phyloP scores from a whole-genome alignment of 129 eudicot genomes.

The Escallonia rubra region DNA sequence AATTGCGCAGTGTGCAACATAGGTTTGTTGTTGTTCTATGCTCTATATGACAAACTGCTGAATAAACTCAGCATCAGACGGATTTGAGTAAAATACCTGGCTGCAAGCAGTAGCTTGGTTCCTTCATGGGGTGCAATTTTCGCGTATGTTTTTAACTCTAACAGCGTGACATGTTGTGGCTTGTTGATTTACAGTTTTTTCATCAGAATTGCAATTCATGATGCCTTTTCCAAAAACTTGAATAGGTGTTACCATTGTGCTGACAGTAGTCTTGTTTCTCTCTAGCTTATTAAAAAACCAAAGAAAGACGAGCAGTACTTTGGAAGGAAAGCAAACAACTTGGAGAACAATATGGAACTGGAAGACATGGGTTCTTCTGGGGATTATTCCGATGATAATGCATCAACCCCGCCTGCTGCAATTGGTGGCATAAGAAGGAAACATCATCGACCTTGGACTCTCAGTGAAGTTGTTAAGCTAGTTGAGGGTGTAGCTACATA shows the following conservation, averaged over 20 bases:
- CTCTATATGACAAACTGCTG: neutral
- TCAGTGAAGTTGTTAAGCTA: slow-evolving; percentile 80
- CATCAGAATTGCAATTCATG: too few relatives aligned
- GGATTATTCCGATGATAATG: slow-evolving; percentile 59
- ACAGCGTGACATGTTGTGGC: too few relatives aligned
- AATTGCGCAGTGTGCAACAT: neutral
- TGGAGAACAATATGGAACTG: slow-evolving; percentile 36
- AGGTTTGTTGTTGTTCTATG: neutral
- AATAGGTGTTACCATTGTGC: too few relatives aligned
- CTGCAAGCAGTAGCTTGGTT: too few relatives aligned
- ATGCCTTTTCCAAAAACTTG: too few relatives aligned
- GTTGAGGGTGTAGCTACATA: slow-evolving; percentile 91
- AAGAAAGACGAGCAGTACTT: slow-evolving; percentile 36
- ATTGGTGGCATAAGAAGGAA: slow-evolving; percentile 91
- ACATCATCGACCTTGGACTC: slow-evolving; percentile 97
- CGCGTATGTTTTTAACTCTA: too few relatives aligned
- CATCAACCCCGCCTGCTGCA: slow-evolving; percentile 48
- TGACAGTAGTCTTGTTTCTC: slow-evolving; percentile 1
- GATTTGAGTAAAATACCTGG: too few relatives aligned
- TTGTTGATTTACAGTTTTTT: too few relatives aligned
- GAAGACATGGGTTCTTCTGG: slow-evolving; percentile 45
- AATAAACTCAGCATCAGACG: too few relatives aligned
- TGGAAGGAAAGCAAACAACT: slow-evolving; percentile 26
- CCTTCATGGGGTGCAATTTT: too few relatives aligned
- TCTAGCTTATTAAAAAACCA: slow-evolving; percentile 36